phyloP scores from a whole-genome alignment of 2,329 filamentous ascomycete species.

The Chaetomium sp. region DNA sequence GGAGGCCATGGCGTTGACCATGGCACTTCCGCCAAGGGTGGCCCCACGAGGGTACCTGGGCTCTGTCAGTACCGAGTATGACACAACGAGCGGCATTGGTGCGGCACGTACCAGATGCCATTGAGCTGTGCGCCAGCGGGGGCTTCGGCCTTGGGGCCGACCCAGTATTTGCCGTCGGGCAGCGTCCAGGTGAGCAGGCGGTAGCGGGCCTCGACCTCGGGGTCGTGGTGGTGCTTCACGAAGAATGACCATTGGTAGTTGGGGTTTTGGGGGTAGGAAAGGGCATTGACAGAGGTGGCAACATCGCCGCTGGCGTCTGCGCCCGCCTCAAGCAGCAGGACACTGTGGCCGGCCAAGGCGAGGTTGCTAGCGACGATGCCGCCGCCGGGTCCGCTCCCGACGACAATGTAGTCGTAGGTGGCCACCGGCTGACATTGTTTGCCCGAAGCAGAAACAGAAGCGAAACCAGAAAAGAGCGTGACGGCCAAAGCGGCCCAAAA shows the following conservation, averaged over 20 bases:
- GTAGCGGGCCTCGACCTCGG: constrained; percentile 49
- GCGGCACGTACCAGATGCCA: constrained; percentile 37
- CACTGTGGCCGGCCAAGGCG: constrained; percentile 53
- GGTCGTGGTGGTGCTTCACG: constrained; percentile 56
- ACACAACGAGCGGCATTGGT: background rate
- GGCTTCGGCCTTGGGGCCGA: constrained; percentile 35
- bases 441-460: constrained; percentile 5
- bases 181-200: constrained; percentile 54
- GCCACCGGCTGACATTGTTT: background rate
- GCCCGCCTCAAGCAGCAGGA: constrained; percentile 57
- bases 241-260: constrained; percentile 57
- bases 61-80: background rate
- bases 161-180: constrained; percentile 36
- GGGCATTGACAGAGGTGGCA: constrained; percentile 50
- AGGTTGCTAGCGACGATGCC: constrained; percentile 54
- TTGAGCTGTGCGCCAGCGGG: constrained; percentile 33
- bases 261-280: constrained; percentile 50
- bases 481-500: constrained; percentile 20
- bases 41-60: constrained; percentile 42
- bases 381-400: constrained; percentile 57
- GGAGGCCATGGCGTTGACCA: constrained; percentile 40
- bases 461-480: constrained; percentile 20
- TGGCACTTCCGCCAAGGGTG: constrained; percentile 43
- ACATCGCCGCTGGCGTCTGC: constrained; percentile 50
- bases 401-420: constrained; percentile 53